Evolutionary conservation across 2,329 filamentous ascomycete genomes (phyloP).

Genomic region (Tolypocladium tropicale): DNA sequence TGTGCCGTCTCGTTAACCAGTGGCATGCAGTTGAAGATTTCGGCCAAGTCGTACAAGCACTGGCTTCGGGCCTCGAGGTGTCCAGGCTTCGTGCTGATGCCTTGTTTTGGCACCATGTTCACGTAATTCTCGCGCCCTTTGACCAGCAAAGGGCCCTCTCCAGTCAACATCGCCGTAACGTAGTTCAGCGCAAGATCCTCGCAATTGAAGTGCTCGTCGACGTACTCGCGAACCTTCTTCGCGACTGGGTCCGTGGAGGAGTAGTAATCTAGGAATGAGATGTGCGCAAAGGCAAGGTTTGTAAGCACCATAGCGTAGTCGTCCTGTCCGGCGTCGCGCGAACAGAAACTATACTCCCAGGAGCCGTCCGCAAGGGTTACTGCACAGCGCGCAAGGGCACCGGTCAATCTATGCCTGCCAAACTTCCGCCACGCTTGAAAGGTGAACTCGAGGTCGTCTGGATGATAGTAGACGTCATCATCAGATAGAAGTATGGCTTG

Average conservation of each 20-base stretch:
- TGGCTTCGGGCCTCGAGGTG: slow-evolving; percentile 21
- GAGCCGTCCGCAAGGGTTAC: slow-evolving; percentile 12
- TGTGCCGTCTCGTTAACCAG: slow-evolving; percentile 21
- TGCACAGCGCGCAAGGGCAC: slow-evolving; percentile 26
- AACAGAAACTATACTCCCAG: slow-evolving; percentile 23
- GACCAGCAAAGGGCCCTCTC: slow-evolving; percentile 23
- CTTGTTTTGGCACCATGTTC: slow-evolving; percentile 18
- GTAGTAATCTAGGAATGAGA: slow-evolving; percentile 28
- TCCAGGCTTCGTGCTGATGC: slow-evolving; percentile 21
- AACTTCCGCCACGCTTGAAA: slow-evolving; percentile 30
- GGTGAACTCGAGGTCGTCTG: slow-evolving; percentile 26
- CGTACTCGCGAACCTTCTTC: slow-evolving; percentile 22
- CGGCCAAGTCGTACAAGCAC: slow-evolving; percentile 25
- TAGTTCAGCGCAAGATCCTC: slow-evolving; percentile 30
- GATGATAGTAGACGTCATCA: slow-evolving; percentile 29
- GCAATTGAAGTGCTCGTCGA: slow-evolving; percentile 28
- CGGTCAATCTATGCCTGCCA: slow-evolving; percentile 21
- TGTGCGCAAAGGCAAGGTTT: slow-evolving; percentile 25
- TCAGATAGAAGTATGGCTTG: slow-evolving; percentile 28
- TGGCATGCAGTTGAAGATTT: slow-evolving; percentile 25
- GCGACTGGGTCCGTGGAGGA: slow-evolving; percentile 19
- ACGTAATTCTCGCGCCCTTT: slow-evolving; percentile 19
- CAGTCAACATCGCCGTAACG: slow-evolving; percentile 21
- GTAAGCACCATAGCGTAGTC: slow-evolving; percentile 26
- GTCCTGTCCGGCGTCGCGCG: slow-evolving; percentile 11